Evolutionary conservation across 139 green algal genomes (phyloP), one percentile per base, ranked within the genome.

Genomic region (Chlorella sp.): DNA sequence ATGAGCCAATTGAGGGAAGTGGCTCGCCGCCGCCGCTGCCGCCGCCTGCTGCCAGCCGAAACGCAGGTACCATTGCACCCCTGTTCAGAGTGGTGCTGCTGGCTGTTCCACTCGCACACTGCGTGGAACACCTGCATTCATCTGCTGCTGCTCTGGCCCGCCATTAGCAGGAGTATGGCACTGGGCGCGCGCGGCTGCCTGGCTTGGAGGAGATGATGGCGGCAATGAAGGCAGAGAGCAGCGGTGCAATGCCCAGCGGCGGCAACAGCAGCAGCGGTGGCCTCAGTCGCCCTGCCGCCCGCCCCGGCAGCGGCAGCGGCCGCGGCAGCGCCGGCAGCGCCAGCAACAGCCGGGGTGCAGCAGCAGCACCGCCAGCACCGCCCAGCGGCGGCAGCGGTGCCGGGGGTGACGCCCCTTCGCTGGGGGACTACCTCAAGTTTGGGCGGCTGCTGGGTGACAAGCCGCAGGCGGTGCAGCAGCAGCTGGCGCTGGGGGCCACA

Each of bases 141-240:
- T 34, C 48, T 32, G 32, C 1, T 28, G 48, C 2, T 46, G 36
- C 14, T 9, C 69, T 7, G 19, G 3, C 6, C 16, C 48, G 22
- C 8, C n/a, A 17, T n/a, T 24, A 48, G 83, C 86, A 89, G 86
- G 81, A 85, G 48, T 87, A 89, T 69, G 81, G 86, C 36, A 85
- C 40, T 40, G 86, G 81, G 1, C 70, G 85, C 9, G 40, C 28
- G 26, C 60, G 41, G 38, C 28, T 83, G 58, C 62, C 72, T 56
- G 51, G 65, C 48, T 30, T 73, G 40, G 40, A 43, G 22, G 77
- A 83, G 24, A 74, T 83, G 51, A 60, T 60, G 51, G 51, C 51
- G 22, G 51, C 51, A 11, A 60, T 60, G 51, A 11, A 60, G 16
- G 22, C 51, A 16, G 51, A 24, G 13, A 16, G 51, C 51, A 60